Evolutionary conservation across 371 early-diverging fungal species (phyloP), one percentile per base, ranked within the genome.

Genomic region (Rozella allomycis): DNA sequence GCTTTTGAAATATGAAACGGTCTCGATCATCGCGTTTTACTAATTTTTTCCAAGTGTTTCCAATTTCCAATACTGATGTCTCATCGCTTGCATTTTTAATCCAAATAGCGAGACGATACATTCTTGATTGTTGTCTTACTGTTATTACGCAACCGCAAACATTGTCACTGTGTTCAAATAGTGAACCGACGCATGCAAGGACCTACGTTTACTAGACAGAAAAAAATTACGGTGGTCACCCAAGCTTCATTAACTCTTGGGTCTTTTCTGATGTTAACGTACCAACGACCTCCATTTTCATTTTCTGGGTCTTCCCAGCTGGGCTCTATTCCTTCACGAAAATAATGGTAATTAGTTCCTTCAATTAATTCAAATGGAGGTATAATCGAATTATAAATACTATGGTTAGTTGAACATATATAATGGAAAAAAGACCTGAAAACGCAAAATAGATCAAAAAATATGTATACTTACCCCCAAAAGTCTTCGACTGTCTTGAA

Each of bases 241-340:
- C 34, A 3, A 8, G 11, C 4, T 27, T 16, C 4, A 17, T 17
- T 35, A 13, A 25, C 17, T 13, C 21, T n/a, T n/a, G n/a, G n/a
- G n/a, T n/a, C n/a, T n/a, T n/a, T n/a, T n/a, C n/a, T n/a, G 31
- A 93, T 50, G 40, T 76, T 73, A 32, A 82, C 54, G 31, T 80
- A 73, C 77, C 96, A 88, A 50, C 88, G 85, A 20, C 98, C 98
- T 45, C 99, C 99, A 25, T 79, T 56, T 25, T 60, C 66, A 62
- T 98, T 98, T 26, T 63, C 72, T n/a, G 72, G 52, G 50, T 98
- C 98, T 59, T 98, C 99, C 98, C 99, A 97, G 74, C 78, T 78
- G n/a, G 99, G 99, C 54, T 74, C 70, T 39, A 98, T 68, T 20
- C 87, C 93, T 38, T 78, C 65, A 55, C 85, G 83, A 74, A 98